These are phyloP conservation scores for Vitis hybrid DNA, from an alignment of 177 flowering plant genomes.

Conservation along the genomic window DNA sequence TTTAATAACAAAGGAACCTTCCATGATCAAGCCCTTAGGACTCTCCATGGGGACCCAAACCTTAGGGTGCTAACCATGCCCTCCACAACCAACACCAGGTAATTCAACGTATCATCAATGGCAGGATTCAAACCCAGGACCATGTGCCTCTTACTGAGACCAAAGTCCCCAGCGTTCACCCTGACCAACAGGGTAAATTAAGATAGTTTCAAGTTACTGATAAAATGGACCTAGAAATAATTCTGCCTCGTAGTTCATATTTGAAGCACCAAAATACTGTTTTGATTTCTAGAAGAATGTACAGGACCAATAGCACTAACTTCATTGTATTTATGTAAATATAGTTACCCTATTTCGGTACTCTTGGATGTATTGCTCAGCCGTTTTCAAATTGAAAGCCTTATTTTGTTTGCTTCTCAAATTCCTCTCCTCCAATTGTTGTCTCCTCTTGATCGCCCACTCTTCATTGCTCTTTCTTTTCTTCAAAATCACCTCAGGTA, in stretches of 20 bases:
- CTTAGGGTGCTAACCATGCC: too few relatives aligned
- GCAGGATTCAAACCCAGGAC: too few relatives aligned
- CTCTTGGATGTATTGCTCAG: constrained; percentile 63
- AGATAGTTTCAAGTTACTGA: not conserved
- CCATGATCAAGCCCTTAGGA: too few relatives aligned
- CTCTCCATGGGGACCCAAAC: too few relatives aligned
- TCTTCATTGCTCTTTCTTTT: constrained; percentile 75
- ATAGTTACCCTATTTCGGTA: constrained; percentile 47
- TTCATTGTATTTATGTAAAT: not conserved
- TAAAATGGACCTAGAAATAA: not conserved
- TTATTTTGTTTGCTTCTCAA: constrained; percentile 34
- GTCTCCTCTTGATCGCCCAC: constrained; percentile 64
- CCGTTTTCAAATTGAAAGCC: constrained; percentile 47
- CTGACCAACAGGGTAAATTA: too few relatives aligned
- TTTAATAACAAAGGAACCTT: too few relatives aligned
- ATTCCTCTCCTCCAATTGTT: constrained; percentile 48
- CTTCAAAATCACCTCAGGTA: constrained; percentile 72
- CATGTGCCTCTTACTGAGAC: too few relatives aligned
- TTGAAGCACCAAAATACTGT: not conserved
- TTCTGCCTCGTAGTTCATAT: not conserved
- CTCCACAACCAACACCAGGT: too few relatives aligned
- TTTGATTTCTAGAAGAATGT: not conserved
- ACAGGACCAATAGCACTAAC: not conserved
- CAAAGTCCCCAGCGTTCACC: too few relatives aligned
- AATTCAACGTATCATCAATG: too few relatives aligned